Evolutionary conservation across 2,329 filamentous ascomycete genomes (phyloP), one percentile per base, ranked within the genome.

Genomic region (Aspergillus sp.): DNA sequence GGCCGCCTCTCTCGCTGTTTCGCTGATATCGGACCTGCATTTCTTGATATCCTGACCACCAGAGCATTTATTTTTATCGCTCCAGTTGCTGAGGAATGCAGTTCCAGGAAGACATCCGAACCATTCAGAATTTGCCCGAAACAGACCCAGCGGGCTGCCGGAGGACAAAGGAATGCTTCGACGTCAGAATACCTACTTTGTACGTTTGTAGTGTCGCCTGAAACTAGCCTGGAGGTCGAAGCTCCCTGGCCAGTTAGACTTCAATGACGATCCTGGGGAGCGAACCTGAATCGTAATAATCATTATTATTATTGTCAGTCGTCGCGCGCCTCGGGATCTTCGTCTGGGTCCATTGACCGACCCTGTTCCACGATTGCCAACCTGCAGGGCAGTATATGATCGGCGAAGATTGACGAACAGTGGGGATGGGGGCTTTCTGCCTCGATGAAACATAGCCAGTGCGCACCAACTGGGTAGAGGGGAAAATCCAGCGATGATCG

Each of bases 341-440:
- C 45, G 27, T 22, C 45, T 8, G 30, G 49, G 27, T 30, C 27
- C 27, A 51, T 56, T 56, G 33, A 37, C 46, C 37, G 41, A 56
- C 54, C 52, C 52, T 50, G 49, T 52, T 50, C 48, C 53, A 62
- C 59, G 52, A 30, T 57, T 54, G 37, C 52, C 47, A 17, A 55
- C 47, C 53, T 55, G 56, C 55, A 58, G 57, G 61, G 57, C 60
- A 60, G 59, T 57, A 50, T 50, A 48, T 63, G 65, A 69, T 67
- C 64, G 59, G 34, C 64, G 47, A 34, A 51, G 56, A 60, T 54
- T 62, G 58, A 56, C 52, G 54, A 58, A 56, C 59, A 53, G 20
- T 59, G 62, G 61, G 55, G 57, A 44, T 52, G 49, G 52, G 47
- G 40, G 45, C 24, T 59, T 59, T 59, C 34, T 52, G 51, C 48